Base-by-base conservation (phyloP, 2,329 filamentous ascomycete species). In the Colletotrichum liriopes region DNA sequence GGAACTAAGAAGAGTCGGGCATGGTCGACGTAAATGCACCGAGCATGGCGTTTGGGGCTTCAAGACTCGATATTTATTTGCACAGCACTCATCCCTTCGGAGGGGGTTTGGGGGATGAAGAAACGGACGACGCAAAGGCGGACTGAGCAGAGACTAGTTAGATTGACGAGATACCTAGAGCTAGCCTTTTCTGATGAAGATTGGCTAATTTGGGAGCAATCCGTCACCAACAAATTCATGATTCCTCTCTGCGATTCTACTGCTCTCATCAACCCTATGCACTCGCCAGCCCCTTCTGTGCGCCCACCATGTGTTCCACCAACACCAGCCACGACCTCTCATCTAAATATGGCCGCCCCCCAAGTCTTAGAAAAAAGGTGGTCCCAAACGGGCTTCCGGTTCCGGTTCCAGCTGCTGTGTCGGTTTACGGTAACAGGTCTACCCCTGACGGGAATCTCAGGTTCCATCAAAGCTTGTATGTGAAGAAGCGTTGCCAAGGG, bases 21-120 rank as follows among this genome's bases (percentile, higher is more conserved):
- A 66, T 59, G 54, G 63, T 41, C 54, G 66, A 67, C 20, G n/a
- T 32, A 16, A 7, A 14, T 59, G 60, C 71, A 66, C 61, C 62
- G 35, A 66, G 71, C 67, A 67, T 45, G 71, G 71, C 67, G 71
- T 73, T 73, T 47, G 8, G 6, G 51, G 55, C 16, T 54, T 51
- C 6, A 20, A 35, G 23, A 68, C 61, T 55, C 23, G 32, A 23
- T 26, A n/a, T 39, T 23, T 23, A 65, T 47, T 63, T 51, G n/a
- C 59, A 65, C 52, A 60, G 70, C 59, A 72, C 60, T 60, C 39
- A 39, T 59, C 54, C 59, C 65, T 59, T 68, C 43, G 45, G 47
- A 47, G 63, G 39, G 39, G 16, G 56, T 51, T 29, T 41, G 39
- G 51, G 20, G 18, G 35, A 45, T n/a, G 45, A 60, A 3, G 35